phyloP scores from a whole-genome alignment of 2,329 filamentous ascomycete species.

The Calonectria pseudoturangicola region DNA sequence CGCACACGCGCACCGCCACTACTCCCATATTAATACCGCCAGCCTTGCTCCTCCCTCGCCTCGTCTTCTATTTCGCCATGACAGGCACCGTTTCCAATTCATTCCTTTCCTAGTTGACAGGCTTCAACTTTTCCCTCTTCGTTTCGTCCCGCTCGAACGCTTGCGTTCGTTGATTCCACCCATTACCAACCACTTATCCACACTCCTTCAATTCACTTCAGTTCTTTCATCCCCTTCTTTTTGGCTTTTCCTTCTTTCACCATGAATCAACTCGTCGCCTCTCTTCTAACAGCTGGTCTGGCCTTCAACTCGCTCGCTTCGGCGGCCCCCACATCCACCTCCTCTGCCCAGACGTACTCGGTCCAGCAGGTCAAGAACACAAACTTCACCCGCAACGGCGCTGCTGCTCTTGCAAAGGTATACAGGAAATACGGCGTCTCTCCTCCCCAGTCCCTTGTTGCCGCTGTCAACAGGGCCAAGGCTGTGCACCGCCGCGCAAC shows the following conservation, averaged over 20 bases:
- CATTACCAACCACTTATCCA: background rate
- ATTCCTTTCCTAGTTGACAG: conserved; percentile 20
- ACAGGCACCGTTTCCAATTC: conserved; percentile 25
- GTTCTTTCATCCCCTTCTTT: background rate
- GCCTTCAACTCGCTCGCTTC: conserved; percentile 19
- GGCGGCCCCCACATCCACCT: conserved; percentile 23
- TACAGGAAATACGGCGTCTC: conserved; percentile 62
- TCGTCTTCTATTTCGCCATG: background rate
- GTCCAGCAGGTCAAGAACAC: conserved; percentile 62
- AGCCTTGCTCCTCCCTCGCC: background rate
- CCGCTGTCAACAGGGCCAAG: conserved; percentile 27
- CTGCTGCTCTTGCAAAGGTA: conserved; percentile 57
- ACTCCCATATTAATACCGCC: conserved; percentile 1
- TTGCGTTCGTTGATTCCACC: conserved; percentile 5
- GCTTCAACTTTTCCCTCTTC: conserved; percentile 11
- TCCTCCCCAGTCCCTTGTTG: conserved; percentile 56
- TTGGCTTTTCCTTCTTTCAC: background rate
- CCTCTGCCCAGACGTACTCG: conserved; percentile 45
- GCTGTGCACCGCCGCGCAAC: conserved; percentile 48
- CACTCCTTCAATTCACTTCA: conserved; percentile 8
- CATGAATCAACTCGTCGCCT: conserved; percentile 24
- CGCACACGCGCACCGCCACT: background rate
- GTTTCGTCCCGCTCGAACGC: conserved; percentile 4
- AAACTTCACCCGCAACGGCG: conserved; percentile 58
- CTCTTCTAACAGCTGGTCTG: conserved; percentile 31